Conservation (phyloP, 2,329 filamentous ascomycete genomes). For the Magnaporthales sp. region DNA sequence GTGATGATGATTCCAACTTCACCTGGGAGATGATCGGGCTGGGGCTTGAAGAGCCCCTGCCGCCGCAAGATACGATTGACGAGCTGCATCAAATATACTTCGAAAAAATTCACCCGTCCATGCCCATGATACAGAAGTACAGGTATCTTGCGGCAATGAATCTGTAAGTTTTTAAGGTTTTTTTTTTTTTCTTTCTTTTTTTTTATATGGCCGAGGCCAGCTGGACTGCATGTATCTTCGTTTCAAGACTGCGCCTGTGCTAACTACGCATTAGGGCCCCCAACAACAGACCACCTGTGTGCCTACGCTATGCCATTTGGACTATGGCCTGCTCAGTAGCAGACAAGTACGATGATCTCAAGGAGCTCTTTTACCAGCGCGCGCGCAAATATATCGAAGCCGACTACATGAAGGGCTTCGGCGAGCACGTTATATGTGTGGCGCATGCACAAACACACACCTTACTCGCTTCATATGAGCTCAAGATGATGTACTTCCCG, state of each 20-base stretch:
- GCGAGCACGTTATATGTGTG: conserved; percentile 79
- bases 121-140: conserved; percentile 83
- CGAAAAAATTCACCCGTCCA: conserved; percentile 75
- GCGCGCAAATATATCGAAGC: conserved; percentile 83
- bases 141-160: conserved; percentile 86
- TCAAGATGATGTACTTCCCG: conserved; percentile 96
- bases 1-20: conserved; percentile 46
- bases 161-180: conserved; percentile 39
- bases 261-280: conserved; percentile 47
- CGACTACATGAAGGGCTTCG: conserved; percentile 87
- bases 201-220: neutral
- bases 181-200: too few relatives aligned
- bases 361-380: conserved; percentile 83
- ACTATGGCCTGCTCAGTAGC: conserved; percentile 78
- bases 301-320: conserved; percentile 92
- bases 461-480: conserved; percentile 77
- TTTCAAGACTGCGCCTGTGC: neutral
- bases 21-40: conserved; percentile 70
- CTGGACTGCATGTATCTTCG: neutral
- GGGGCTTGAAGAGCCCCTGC: conserved; percentile 50
- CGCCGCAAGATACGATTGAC: conserved; percentile 58
- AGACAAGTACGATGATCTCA: conserved; percentile 71
- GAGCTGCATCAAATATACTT: conserved; percentile 89
- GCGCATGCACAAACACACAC: conserved; percentile 81
- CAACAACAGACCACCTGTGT: conserved; percentile 75